A percentile compares a stretch with the other conserved stretches of the same genome.
phyloP scores from a whole-genome alignment of 1,284 basidiomycete genomes.

The Coriolopsis trogii region DNA sequence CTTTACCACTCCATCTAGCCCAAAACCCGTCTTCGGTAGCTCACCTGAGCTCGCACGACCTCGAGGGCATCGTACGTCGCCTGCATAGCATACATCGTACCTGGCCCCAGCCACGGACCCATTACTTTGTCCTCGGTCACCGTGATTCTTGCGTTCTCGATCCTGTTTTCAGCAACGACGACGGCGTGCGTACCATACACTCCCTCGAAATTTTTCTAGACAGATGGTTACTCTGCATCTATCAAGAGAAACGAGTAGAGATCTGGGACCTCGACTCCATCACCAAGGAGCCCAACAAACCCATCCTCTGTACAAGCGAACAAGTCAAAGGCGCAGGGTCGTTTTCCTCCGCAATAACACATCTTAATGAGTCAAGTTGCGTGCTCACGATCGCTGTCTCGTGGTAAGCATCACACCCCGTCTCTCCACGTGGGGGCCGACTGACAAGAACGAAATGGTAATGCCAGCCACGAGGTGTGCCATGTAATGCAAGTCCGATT shows the following conservation, averaged over 20 bases:
- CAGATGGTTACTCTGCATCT: conserved; percentile 32
- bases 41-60: conserved; percentile 2
- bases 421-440: neutral
- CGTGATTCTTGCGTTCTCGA: conserved; percentile 9
- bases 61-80: conserved; percentile 22
- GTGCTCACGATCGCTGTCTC: conserved; percentile 18
- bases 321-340: conserved; percentile 13
- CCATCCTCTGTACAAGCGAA: conserved; percentile 15
- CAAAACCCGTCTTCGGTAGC: neutral
- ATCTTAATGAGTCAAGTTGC: conserved; percentile 6
- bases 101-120: conserved; percentile 23
- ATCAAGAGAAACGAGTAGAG: conserved; percentile 29
- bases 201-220: conserved; percentile 28
- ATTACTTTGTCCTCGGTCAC: conserved; percentile 9
- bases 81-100: conserved; percentile 13
- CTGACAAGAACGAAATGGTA: neutral
- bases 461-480: conserved; percentile 16
- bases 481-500: conserved; percentile 23
- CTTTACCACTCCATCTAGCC: conserved; percentile 20
- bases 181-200: conserved; percentile 23
- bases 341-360: conserved; percentile 19
- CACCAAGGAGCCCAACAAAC: conserved; percentile 5
- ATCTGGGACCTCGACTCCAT: conserved; percentile 32
- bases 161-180: conserved; percentile 15
- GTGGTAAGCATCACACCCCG: conserved; percentile 1